phyloP scores from a whole-genome alignment of 139 green algal species.

The Volvox africanus region DNA sequence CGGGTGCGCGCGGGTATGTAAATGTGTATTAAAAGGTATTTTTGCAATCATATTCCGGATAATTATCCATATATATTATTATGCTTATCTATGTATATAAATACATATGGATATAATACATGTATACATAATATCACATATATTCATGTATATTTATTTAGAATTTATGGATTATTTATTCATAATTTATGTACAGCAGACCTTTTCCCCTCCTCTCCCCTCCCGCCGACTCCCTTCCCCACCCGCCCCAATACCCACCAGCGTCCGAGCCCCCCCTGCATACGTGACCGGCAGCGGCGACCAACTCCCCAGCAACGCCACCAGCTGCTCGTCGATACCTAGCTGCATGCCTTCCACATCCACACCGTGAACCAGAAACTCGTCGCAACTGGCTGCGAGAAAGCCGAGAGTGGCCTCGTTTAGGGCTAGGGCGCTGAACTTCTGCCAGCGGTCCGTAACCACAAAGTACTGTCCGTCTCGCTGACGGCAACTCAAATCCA shows the following conservation, averaged over 20 bases:
- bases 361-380: constrained; percentile 99
- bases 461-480: constrained; percentile 80
- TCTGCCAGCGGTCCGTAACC: constrained; percentile 86
- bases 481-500: constrained; percentile 95
- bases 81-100: too few species aligned
- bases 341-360: constrained; percentile 98
- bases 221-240: too few species aligned
- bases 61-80: too few species aligned
- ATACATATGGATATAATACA: too few species aligned
- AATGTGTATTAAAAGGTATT: background rate
- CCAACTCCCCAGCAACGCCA: constrained; percentile 83
- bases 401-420: constrained; percentile 67
- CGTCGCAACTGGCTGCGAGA: constrained; percentile 86
- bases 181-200: too few species aligned
- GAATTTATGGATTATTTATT: too few species aligned
- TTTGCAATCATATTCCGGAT: too few species aligned
- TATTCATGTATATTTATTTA: too few species aligned
- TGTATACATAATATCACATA: too few species aligned
- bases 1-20: background rate
- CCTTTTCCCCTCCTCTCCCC: background rate
- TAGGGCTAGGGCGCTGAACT: constrained; percentile 75
- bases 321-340: constrained; percentile 96
- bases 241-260: constrained; percentile 69
- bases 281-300: constrained; percentile 94
- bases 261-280: constrained; percentile 88